Evolutionary conservation across 352 stramenopile genomes (phyloP), one percentile per base, ranked within the genome.

Genomic region (Plasmopara muralis): DNA sequence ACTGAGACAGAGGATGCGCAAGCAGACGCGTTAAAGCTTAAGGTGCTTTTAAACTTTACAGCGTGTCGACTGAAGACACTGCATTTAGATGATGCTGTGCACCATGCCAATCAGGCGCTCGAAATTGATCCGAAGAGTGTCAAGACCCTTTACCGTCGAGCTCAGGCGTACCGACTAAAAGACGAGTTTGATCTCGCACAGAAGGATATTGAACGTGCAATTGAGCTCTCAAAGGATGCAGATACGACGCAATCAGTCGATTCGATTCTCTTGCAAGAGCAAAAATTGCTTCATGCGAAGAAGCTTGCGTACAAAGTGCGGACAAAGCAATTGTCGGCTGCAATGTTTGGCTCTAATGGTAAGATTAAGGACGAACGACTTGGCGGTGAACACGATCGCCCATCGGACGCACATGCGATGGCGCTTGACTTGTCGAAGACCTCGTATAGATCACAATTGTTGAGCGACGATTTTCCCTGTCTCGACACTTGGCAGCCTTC

Each of bases 31-130:
- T 63, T 91, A 8, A 79, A 83, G 47, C 60, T 81, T 25, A 74
- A 70, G 43, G 53, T 86, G 34, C 55, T 90, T 55, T 65, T 91
- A 28, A 93, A 93, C 55, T 88, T 88, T 60, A 64, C 68, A 30
- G 74, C 81, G 2, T 89, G 78, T 56, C 68, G 79, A 28, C 65
- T 90, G 33, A 88, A 88, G 57, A 89, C 75, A 29, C 57, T 69
- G 55, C 76, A 90, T 38, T 51, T 85, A 12, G 83, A 93, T 30
- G 74, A 91, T 43, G 74, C 66, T n/a, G 64, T 89, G 25, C 74
- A 85, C 44, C 68, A 93, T 46, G 61, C 70, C 0, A 60, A 73
- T 16, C 62, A 87, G 38, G 77, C 76, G 12, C 61, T 91, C 2
- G 57, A 77, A 40, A 64, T 90, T 14, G 66, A 91, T n/a, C 10